Base-by-base conservation (phyloP, 768 basidiomycete species). In the Boletales sp. region DNA sequence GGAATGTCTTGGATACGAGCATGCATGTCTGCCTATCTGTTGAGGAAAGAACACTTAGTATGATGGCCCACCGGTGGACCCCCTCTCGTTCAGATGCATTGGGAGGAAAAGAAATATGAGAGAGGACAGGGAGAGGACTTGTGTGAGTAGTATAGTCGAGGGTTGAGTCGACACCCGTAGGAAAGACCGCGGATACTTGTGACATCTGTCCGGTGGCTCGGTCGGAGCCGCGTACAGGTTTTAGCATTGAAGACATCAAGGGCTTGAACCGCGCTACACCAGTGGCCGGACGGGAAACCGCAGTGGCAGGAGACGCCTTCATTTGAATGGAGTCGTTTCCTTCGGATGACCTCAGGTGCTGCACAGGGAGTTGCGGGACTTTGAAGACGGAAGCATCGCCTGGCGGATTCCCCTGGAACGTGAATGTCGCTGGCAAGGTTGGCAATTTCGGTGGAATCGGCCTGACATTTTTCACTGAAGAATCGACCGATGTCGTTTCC, bases 1-100 rank as follows among this genome's bases (percentile, higher is more conserved):
- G 76, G 58, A 87, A 75, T 34, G 75, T 72, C 46, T 77, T 76
- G 12, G 83, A 87, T 13, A 83, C 83, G 29, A 74, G 64, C n/a
- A 64, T 59, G 48, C 83, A 82, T 21, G 60, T 59, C 7, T 49
- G 52, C 7, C 84, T 68, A 44, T 83, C 81, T 43, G 60, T 45
- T 8, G 70, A 55, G 5, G 71, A 68, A 3, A 87, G 65, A 6
- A 65, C 69, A 50, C 78, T 77, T 8, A 89, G 67, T 14, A 83
- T 67, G 29, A 87, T 45, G 5, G 86, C 73, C 65, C 83, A 78
- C 3, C 55, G 61, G 18, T 73, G 58, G 4, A 84, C 79, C 47
- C 68, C 72, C 64, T 78, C 85, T 30, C 86, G 71, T 46, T 86
- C 78, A 1, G 80, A 69, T 10, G 84, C 58, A 18, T 73, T 74